A percentile compares a stretch with the other conserved stretches of the same genome.
Conservation (phyloP, 1,284 basidiomycete genomes). For the Moesziomyces antarcticus region DNA sequence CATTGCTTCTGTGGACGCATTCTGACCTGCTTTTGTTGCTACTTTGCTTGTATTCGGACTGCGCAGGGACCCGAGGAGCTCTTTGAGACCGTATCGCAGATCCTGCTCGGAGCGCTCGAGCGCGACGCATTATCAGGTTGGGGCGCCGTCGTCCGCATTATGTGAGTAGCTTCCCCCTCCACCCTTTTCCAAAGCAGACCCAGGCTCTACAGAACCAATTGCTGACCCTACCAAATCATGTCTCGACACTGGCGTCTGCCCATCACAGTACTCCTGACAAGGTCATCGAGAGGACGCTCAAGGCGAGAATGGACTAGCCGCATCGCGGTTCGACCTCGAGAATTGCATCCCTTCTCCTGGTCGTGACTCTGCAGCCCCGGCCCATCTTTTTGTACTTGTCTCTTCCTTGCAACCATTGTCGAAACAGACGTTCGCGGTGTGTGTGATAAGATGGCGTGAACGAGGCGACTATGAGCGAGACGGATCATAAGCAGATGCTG, state of each 20-base stretch:
- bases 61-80: slow-evolving; percentile 86
- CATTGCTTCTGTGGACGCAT: neutral
- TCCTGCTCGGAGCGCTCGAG: slow-evolving; percentile 92
- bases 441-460: too few species aligned
- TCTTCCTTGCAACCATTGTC: slow-evolving; percentile 12
- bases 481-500: too few species aligned
- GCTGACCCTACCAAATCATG: neutral
- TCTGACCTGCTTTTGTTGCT: neutral
- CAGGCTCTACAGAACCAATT: neutral
- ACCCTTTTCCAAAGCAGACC: too few species aligned
- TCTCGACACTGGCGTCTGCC: neutral
- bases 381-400: slow-evolving; percentile 36
- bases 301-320: slow-evolving; percentile 75
- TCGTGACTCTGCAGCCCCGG: neutral
- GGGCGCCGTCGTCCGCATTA: slow-evolving; percentile 93
- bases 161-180: too few species aligned
- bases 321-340: neutral
- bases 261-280: slow-evolving; percentile 62
- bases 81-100: slow-evolving; percentile 98
- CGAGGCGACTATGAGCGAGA: neutral
- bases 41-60: neutral
- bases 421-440: neutral
- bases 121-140: slow-evolving; percentile 96
- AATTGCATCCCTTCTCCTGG: neutral
- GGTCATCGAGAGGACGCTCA: slow-evolving; percentile 65